Conservation (phyloP, 345 rosid genomes). For the Atalantia buxifolia region DNA sequence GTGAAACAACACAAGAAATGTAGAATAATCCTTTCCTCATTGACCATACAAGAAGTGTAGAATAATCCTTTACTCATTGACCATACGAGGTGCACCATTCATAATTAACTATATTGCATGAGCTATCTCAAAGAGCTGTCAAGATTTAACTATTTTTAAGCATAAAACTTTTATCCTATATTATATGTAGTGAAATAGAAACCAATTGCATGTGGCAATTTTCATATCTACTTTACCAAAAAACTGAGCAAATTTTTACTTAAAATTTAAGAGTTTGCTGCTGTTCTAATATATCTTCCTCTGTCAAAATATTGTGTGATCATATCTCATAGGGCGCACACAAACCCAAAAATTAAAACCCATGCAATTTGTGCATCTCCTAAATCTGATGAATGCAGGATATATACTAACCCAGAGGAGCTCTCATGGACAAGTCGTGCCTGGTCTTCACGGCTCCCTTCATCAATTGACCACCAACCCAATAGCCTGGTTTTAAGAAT, state of each 20-base stretch:
- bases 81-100: neutral
- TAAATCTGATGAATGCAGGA: slow-evolving; percentile 6
- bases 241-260: neutral
- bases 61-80: neutral
- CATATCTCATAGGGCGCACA: neutral
- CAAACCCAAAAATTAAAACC: neutral
- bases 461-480: slow-evolving; percentile 99
- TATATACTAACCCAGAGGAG: slow-evolving; percentile 60
- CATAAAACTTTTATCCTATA: neutral
- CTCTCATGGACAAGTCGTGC: slow-evolving; percentile 70
- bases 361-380: neutral
- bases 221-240: neutral
- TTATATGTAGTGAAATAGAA: neutral
- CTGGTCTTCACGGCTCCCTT: slow-evolving; percentile 92
- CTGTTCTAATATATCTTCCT: neutral
- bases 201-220: neutral
- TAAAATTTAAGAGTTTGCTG: neutral
- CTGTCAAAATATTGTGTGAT: neutral
- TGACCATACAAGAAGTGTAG: neutral
- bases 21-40: neutral
- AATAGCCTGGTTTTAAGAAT: slow-evolving; percentile 53
- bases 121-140: neutral
- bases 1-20: neutral
- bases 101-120: neutral
- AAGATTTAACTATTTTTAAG: neutral